A percentile compares a stretch with the other conserved stretches of the same genome.
Conservation (phyloP, 805 yeast genomes). For the Zygotorulaspora sp. region DNA sequence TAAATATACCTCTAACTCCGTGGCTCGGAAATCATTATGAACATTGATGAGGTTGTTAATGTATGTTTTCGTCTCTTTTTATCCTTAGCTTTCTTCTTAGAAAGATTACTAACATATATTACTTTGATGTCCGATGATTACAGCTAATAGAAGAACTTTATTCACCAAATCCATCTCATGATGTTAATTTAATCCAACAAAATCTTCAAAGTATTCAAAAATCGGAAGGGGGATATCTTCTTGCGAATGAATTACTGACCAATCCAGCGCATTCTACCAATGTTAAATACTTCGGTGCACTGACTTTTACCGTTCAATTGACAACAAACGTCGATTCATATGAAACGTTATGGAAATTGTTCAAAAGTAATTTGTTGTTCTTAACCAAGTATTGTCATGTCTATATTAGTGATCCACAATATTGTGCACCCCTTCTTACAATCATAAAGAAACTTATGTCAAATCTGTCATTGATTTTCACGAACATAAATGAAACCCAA, state of each 20-base stretch:
- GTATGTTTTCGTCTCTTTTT: conserved; percentile 7
- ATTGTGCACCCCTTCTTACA: conserved; percentile 14
- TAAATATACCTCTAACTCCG: no score
- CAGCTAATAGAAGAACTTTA: conserved; percentile 29
- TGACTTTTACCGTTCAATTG: conserved; percentile 34
- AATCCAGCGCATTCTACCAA: conserved; percentile 22
- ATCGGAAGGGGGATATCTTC: conserved; percentile 27
- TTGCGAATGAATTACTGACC: conserved; percentile 28
- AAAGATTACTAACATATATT: conserved; percentile 7
- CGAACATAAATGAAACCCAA: conserved; percentile 24
- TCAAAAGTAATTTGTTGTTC: conserved; percentile 27
- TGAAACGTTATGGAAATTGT: conserved; percentile 21
- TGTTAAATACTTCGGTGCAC: conserved; percentile 35
- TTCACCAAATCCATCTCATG: conserved; percentile 26
- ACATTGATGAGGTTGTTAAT: conserved; percentile 18
- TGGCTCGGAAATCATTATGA: conserved; percentile 6
- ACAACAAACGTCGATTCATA: conserved; percentile 17
- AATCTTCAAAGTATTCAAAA: conserved; percentile 31
- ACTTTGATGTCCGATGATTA: background rate
- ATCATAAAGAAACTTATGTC: conserved; percentile 35
- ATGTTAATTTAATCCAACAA: conserved; percentile 32
- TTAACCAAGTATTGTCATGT: conserved; percentile 17
- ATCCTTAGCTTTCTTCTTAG: background rate
- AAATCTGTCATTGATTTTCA: conserved; percentile 32
- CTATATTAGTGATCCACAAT: conserved; percentile 18